Conservation (phyloP, 2,329 filamentous ascomycete genomes). For the Colletotrichum falcatum region DNA sequence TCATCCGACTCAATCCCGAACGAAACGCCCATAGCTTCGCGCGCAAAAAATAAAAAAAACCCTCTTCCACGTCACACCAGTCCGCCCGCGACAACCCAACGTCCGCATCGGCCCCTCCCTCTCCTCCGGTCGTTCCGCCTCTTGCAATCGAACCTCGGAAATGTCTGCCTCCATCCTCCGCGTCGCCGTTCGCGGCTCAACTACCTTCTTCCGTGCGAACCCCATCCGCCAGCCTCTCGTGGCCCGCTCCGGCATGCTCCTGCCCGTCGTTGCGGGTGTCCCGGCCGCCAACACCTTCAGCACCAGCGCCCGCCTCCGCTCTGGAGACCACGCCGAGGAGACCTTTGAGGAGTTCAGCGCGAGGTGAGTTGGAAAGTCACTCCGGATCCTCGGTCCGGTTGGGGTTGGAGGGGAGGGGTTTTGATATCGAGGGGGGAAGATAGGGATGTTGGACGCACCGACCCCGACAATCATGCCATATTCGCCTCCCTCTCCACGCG, state of each 20-base stretch:
- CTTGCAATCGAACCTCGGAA: constrained; percentile 39
- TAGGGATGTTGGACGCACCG: constrained; percentile 31
- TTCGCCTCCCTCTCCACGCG: constrained; percentile 2
- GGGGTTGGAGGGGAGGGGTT: background rate
- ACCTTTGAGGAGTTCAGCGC: constrained; percentile 99
- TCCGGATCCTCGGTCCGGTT: background rate
- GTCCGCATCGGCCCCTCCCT: constrained; percentile 36
- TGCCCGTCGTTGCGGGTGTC: constrained; percentile 59
- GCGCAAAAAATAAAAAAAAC: constrained; percentile 33
- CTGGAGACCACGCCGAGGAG: constrained; percentile 84
- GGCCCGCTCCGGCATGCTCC: constrained; percentile 64
- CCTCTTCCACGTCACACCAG: constrained; percentile 37
- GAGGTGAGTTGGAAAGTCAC: constrained; percentile 72
- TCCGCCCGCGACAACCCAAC: constrained; percentile 21
- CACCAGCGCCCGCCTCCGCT: constrained; percentile 68
- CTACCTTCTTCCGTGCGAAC: constrained; percentile 74
- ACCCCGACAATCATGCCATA: constrained; percentile 16
- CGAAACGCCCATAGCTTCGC: constrained; percentile 40
- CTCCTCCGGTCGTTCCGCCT: constrained; percentile 35
- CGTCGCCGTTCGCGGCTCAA: constrained; percentile 75
- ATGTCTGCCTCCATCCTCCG: constrained; percentile 80
- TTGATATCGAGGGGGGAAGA: constrained; percentile 13
- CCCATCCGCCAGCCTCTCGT: constrained; percentile 67
- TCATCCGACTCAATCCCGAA: constrained; percentile 49
- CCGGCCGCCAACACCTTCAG: constrained; percentile 69